Evolutionary conservation across 176 grass and related monocot species (phyloP), one percentile per base, ranked within the genome.

Genomic region (Pontederia paniculata): DNA sequence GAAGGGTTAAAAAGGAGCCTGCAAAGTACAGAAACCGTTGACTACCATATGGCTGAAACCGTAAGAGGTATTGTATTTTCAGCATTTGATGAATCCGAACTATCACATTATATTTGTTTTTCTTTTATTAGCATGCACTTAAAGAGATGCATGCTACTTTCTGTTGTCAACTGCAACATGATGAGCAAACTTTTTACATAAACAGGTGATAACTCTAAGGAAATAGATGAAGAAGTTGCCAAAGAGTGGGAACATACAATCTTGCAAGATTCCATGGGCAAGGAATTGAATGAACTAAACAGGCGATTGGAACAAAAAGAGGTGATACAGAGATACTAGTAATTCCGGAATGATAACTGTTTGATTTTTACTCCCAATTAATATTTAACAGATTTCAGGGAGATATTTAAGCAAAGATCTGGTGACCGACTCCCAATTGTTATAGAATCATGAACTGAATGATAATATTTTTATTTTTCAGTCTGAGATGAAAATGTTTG

Each of bases 401-500:
- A 31, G 25, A 31, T n/a, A 31, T 2, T 31, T 31, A 5, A 5
- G 25, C 25, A 31, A 31, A 31, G 5, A 31, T 31, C 5, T 31
- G 25, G 25, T 31, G 25, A 2, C 1, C 25, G 25, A 31, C 2
- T 31, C 25, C 5, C 2, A 31, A 31, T 31, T 31, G 5, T 31
- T 31, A 31, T 1, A 31, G 25, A 31, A 31, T 5, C 1, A 31
- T 31, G 1, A 5, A 5, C 18, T 63, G 22, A 19, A 15, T 47
- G 18, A 63, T 44, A 14, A 50, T 15, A n/a, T 21, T 63, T 23
- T 16, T 8, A 16, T 52, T 44, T 15, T 84, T 68, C 83, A 98
- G 94, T 88, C 87, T 67, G 87, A 98, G 78, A 98, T 93, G 83
- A 98, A 88, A 91, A 79, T 81, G 94, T 88, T 89, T 75, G 83